Evolutionary conservation across 2,329 filamentous ascomycete genomes (phyloP).

Genomic region (Hypoxylon sp.): DNA sequence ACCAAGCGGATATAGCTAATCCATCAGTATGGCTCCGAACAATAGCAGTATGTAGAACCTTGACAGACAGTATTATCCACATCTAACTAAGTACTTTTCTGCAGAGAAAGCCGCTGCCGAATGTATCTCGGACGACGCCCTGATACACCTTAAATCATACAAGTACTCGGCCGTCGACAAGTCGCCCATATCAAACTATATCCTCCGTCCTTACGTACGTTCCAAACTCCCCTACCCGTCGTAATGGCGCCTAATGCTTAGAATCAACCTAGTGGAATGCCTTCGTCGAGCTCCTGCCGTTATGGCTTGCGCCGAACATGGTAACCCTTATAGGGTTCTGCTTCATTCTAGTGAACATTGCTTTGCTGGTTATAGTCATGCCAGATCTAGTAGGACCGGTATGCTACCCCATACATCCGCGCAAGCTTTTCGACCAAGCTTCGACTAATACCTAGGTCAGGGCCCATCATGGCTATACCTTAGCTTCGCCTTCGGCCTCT

Average conservation of each 20-base stretch:
- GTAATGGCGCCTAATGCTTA: constrained; percentile 44
- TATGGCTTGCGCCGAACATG: constrained; percentile 99
- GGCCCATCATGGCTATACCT: constrained; percentile 94
- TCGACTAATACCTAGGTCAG: constrained; percentile 59
- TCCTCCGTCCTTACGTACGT: constrained; percentile 94
- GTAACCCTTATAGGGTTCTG: constrained; percentile 95
- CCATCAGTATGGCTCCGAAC: constrained; percentile 57
- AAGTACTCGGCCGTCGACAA: constrained; percentile 98
- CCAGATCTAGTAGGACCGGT: constrained; percentile 93
- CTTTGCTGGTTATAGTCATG: constrained; percentile 80
- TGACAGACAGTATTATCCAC: not conserved
- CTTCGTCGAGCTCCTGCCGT: constrained; percentile 88
- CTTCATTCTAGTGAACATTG: constrained; percentile 91
- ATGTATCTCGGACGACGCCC: constrained; percentile 89
- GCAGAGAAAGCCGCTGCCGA: constrained; percentile 72
- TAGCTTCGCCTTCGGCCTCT: constrained; percentile 94
- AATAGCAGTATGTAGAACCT: constrained; percentile 54
- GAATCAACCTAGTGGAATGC: constrained; percentile 85
- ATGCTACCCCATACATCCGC: constrained; percentile 56
- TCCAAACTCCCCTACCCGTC: constrained; percentile 28
- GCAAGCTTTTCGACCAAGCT: not conserved
- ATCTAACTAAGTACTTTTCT: constrained; percentile 18
- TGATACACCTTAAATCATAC: constrained; percentile 93
- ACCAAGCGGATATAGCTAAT: constrained; percentile 16
- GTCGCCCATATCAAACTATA: constrained; percentile 92